These are phyloP conservation scores for Candida chilensis DNA, from an alignment of 805 yeast genomes.

Conservation along the genomic window DNA sequence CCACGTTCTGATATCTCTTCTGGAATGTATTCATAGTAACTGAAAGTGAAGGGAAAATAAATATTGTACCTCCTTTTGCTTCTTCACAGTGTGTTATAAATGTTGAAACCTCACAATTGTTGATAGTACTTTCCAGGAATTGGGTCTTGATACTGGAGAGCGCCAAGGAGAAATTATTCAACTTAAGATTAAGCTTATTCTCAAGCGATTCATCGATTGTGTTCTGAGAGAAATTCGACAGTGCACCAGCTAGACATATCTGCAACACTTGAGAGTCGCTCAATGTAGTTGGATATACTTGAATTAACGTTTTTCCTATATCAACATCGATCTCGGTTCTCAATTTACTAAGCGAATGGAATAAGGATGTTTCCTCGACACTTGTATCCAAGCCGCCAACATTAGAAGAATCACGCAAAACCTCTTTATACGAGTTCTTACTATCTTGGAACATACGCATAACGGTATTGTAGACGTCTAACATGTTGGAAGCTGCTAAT, in stretches of 20 bases:
- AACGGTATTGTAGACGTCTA: slow-evolving; percentile 68
- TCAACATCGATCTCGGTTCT: slow-evolving; percentile 62
- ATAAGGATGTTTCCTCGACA: slow-evolving; percentile 9
- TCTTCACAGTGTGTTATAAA: slow-evolving; percentile 46
- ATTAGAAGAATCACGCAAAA: slow-evolving; percentile 48
- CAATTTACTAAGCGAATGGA: slow-evolving; percentile 25
- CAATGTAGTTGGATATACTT: slow-evolving; percentile 77
- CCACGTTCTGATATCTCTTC: slow-evolving; percentile 32
- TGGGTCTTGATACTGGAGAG: slow-evolving; percentile 50
- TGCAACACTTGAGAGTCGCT: slow-evolving; percentile 71
- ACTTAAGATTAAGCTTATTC: slow-evolving; percentile 49
- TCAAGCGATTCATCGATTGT: slow-evolving; percentile 34
- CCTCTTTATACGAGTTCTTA: slow-evolving; percentile 64
- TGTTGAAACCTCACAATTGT: slow-evolving; percentile 36
- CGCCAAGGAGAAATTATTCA: slow-evolving; percentile 59
- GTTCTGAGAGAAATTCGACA: slow-evolving; percentile 43
- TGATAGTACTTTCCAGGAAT: slow-evolving; percentile 38
- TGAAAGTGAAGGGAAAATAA: slow-evolving; percentile 67
- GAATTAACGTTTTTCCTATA: slow-evolving; percentile 46
- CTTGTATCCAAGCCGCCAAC: slow-evolving; percentile 5
- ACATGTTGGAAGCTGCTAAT: slow-evolving; percentile 72
- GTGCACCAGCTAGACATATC: slow-evolving; percentile 43
- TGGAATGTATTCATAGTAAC: slow-evolving; percentile 75
- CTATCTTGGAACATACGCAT: slow-evolving; percentile 68
- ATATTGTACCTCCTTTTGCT: slow-evolving; percentile 73